phyloP scores from a whole-genome alignment of 495 filamentous ascomycete species.

The Hyaloscypha finlandica region DNA sequence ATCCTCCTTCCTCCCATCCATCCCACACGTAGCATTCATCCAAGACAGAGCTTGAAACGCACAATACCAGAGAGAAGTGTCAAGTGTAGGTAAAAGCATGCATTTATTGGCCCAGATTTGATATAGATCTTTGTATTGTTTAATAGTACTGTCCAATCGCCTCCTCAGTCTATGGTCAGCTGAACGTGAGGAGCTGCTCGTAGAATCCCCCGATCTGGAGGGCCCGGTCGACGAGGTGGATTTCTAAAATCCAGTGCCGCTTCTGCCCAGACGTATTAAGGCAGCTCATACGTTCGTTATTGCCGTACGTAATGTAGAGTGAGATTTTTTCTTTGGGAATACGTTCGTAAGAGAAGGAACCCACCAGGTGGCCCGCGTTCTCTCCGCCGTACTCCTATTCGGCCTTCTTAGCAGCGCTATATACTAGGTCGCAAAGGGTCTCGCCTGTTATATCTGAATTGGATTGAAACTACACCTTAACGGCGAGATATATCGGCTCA shows the following conservation, averaged over 20 bases:
- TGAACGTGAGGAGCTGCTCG: slow-evolving; percentile 49
- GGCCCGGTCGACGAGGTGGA: slow-evolving; percentile 47
- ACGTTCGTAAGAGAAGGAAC: slow-evolving; percentile 44
- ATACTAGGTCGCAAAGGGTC: slow-evolving; percentile 43
- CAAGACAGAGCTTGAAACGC: no score
- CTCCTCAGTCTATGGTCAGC: not conserved
- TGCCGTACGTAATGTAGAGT: slow-evolving; percentile 47
- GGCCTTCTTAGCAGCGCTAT: slow-evolving; percentile 21
- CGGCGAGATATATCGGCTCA: slow-evolving; percentile 43
- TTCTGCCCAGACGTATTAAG: slow-evolving; percentile 42
- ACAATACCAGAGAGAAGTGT: no score
- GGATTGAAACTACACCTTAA: slow-evolving; percentile 40
- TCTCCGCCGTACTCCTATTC: slow-evolving; percentile 47
- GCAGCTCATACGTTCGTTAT: slow-evolving; percentile 40
- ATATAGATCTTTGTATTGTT: no score
- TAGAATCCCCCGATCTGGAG: slow-evolving; percentile 43
- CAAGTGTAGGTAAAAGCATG: no score
- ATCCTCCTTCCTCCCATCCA: no score
- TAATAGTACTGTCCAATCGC: no score
- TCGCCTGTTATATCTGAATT: slow-evolving; percentile 46
- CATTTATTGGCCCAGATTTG: no score
- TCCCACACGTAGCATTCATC: no score
- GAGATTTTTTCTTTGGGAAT: slow-evolving; percentile 47
- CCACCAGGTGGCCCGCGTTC: slow-evolving; percentile 44
- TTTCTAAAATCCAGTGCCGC: slow-evolving; percentile 54